Evolutionary conservation across 768 basidiomycete species (phyloP), one percentile per base, ranked within the genome.

Genomic region (Mycena rosella): DNA sequence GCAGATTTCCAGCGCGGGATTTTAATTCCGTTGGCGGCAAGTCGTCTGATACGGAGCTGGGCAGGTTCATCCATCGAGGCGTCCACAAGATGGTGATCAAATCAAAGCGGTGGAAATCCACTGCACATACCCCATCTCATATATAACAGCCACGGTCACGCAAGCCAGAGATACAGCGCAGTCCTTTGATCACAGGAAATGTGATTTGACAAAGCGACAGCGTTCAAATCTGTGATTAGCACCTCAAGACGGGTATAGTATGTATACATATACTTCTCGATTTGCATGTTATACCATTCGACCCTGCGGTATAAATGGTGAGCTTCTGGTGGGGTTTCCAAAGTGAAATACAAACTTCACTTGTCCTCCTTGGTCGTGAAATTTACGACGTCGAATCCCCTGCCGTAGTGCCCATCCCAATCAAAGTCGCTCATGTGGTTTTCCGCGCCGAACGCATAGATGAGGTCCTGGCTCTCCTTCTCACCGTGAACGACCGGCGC

Each of bases 331-430:
- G 5, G 5, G 32, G n/a, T 24, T 26, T 20, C 27, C 11, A 51
- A 30, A 18, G 27, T 51, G 26, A 22, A 40, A 29, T 3, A 22
- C 17, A 20, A 17, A 60, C 48, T 42, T 48, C 22, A 47, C 5
- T 55, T 26, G 14, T 51, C 60, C 22, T 63, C 56, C 24, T 55
- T 60, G 40, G 57, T 68, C 47, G 5, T 68, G 44, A 68, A 68
- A 82, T 93, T 87, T 64, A 93, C 72, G 5, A 94, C 89, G 74
- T 94, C 90, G 63, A 82, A 93, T 3, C 92, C 93, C 47, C 78
- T 73, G 13, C 92, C 92, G 74, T 94, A 94, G 18, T 69, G 78
- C 27, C 60, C 78, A 5, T 90, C 85, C 93, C 93, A 93, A 73
- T 93, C 84, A 73, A 94, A 94, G 56, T 87, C 83, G 64, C 84